Evolutionary conservation across 2,329 filamentous ascomycete species (phyloP).

Genomic region (Trichoderma lentiforme): DNA sequence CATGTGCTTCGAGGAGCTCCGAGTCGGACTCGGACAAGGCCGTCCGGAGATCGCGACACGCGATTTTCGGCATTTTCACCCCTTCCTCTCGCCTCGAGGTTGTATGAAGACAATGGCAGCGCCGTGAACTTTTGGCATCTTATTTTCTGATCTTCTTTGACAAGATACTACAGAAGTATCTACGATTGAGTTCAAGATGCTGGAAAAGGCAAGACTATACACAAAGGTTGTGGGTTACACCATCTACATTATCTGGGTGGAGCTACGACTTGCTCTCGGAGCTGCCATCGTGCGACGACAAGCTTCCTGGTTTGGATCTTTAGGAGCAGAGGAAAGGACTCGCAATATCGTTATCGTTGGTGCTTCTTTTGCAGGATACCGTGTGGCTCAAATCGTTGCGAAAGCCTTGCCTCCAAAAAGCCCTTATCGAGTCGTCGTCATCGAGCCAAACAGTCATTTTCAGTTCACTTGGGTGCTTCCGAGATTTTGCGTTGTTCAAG

Average conservation of each 20-base stretch:
- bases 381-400: constrained; percentile 47
- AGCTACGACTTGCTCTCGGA: constrained; percentile 23
- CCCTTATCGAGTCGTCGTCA: constrained; percentile 49
- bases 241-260: constrained; percentile 24
- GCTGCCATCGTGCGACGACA: constrained; percentile 20
- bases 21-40: constrained; percentile 10
- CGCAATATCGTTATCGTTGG: constrained; percentile 54
- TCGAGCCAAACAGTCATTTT: constrained; percentile 60
- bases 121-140: not conserved
- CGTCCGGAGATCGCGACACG: not conserved
- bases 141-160: not conserved
- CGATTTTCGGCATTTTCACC: not conserved
- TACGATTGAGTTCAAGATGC: constrained; percentile 19
- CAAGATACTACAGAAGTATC: not conserved
- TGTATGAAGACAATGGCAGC: not conserved
- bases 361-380: constrained; percentile 55
- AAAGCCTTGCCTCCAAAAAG: constrained; percentile 45
- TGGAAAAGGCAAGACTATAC: constrained; percentile 32
- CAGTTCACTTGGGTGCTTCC: constrained; percentile 60
- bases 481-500: constrained; percentile 52
- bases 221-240: constrained; percentile 29
- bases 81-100: not conserved
- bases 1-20: not conserved
- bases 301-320: constrained; percentile 18
- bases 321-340: constrained; percentile 25